Percentiles rank a stretch among this genome's conserved stretches.
These are phyloP conservation scores for Pseudotulostoma volvatum DNA, from an alignment of 495 filamentous ascomycete species.

Conservation along the genomic window DNA sequence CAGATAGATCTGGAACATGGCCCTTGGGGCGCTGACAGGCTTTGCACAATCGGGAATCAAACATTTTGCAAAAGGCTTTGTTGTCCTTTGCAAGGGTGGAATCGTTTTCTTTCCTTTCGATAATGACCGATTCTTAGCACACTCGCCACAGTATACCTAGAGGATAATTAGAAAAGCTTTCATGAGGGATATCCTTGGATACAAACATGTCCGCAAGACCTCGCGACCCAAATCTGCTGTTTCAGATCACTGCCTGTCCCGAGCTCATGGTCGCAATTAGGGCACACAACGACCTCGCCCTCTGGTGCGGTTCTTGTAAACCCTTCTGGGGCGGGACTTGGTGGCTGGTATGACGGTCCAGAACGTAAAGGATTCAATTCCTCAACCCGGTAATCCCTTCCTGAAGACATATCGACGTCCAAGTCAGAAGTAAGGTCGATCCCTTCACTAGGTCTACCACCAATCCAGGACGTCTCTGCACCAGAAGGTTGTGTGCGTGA, in stretches of 20 bases:
- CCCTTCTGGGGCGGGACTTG: slow-evolving; percentile 38
- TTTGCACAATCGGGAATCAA: slow-evolving; percentile 33
- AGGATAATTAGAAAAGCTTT: too few species aligned
- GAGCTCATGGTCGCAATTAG: slow-evolving; percentile 54
- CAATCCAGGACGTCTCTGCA: slow-evolving; percentile 11
- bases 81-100: slow-evolving; percentile 6
- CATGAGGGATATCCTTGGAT: slow-evolving; percentile 1
- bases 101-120: slow-evolving; percentile 20
- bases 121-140: slow-evolving; percentile 34
- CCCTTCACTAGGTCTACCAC: slow-evolving; percentile 4
- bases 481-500: slow-evolving; percentile 1
- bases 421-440: slow-evolving; percentile 14
- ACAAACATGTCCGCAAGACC: slow-evolving; percentile 62
- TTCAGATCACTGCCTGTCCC: slow-evolving; percentile 41
- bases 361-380: slow-evolving; percentile 8
- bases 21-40: slow-evolving; percentile 16
- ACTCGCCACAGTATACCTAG: slow-evolving; percentile 60
- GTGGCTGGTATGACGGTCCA: slow-evolving; percentile 36
- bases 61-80: slow-evolving; percentile 33
- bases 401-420: slow-evolving; percentile 9
- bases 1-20: slow-evolving; percentile 35
- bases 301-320: slow-evolving; percentile 50
- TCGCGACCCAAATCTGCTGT: slow-evolving; percentile 57
- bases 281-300: slow-evolving; percentile 50
- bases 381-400: slow-evolving; percentile 12